phyloP scores from a whole-genome alignment of 2,329 filamentous ascomycete genomes.

The Grosmannia penicillata region DNA sequence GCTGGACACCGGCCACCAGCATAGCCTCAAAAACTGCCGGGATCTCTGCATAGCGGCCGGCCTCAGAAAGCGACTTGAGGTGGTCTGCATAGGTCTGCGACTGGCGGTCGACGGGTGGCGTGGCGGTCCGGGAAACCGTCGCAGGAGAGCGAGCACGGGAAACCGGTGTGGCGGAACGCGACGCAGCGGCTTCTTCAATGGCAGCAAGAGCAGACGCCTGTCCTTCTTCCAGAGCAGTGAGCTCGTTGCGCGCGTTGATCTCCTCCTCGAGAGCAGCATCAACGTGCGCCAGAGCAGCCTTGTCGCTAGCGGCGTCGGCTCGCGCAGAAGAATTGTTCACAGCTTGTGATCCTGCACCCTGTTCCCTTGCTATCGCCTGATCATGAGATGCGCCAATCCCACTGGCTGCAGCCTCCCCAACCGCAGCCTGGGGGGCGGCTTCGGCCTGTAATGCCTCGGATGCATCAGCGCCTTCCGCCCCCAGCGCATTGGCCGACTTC shows the following conservation, averaged over 20 bases:
- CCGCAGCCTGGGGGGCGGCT: not conserved
- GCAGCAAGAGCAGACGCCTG: slow-evolving; percentile 14
- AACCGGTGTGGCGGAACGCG: slow-evolving; percentile 23
- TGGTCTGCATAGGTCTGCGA: slow-evolving; percentile 62
- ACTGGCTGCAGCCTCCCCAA: not conserved
- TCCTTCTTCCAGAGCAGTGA: slow-evolving; percentile 29
- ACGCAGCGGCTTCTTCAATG: slow-evolving; percentile 23
- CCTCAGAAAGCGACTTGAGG: slow-evolving; percentile 57
- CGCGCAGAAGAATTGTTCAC: too few relatives aligned
- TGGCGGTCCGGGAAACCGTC: slow-evolving; percentile 38
- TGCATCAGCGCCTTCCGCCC: slow-evolving; percentile 12
- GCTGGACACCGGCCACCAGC: slow-evolving; percentile 67
- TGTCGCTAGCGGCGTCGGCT: slow-evolving; percentile 16
- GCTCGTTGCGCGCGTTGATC: slow-evolving; percentile 39
- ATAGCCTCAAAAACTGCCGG: slow-evolving; percentile 83
- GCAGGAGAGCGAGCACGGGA: slow-evolving; percentile 27
- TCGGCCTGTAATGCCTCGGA: slow-evolving; percentile 22
- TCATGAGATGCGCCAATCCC: not conserved
- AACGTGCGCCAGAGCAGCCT: slow-evolving; percentile 60
- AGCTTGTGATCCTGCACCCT: not conserved
- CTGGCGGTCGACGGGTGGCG: slow-evolving; percentile 48
- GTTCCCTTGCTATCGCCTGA: not conserved
- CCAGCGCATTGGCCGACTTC: slow-evolving; percentile 20
- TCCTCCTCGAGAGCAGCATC: slow-evolving; percentile 74
- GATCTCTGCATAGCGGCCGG: slow-evolving; percentile 70